Base-by-base conservation (phyloP, 768 basidiomycete genomes). In the Lyophyllum shimeji region DNA sequence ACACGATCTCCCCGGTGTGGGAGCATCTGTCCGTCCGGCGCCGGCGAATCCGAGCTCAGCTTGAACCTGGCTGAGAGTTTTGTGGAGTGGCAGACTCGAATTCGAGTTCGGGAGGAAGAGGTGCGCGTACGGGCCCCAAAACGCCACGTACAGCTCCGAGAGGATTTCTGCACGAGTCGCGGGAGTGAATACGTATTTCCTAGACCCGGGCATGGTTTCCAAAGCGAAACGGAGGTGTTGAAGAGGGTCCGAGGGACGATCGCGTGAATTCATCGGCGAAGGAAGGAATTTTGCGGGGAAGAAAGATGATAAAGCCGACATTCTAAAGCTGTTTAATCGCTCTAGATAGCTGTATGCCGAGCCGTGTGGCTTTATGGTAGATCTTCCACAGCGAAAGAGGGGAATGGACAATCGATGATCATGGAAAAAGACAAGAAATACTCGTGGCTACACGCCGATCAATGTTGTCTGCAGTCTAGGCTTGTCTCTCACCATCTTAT, bases 81-180 rank as follows among this genome's bases (percentile, higher is more conserved):
- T 72, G 58, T 87, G 82, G 58, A 83, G 68, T 1, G 89, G 85
- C 17, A 89, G 74, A 61, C 82, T 83, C 0, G 80, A 75, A 59
- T 83, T 83, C 4, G 83, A 82, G 49, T 79, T 78, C 0, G 88
- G 86, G 3, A 93, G 76, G 70, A 94, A 94, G 46, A 88, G 74
- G 56, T 87, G 81, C 2, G 83, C 76, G 60, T 90, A 85, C 2
- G 81, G 77, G 1, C 90, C 91, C 87, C 90, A 91, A 74, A 94
- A 89, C 3, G 90, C 82, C 56, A 83, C 82, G 65, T 93, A 93
- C 1, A 94, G 80, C 63, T 89, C 90, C 23, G 83, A 80, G n/a
- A 93, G 78, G 24, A 93, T 88, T 68, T 92, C 89, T 49, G 87
- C 84, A 46, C 92, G 84, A 7, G 87, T 87, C 13, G 85, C 77